Evolutionary conservation across 192 early-diverging fungal genomes (phyloP).

Genomic region (Irineochytrium annulatum): DNA sequence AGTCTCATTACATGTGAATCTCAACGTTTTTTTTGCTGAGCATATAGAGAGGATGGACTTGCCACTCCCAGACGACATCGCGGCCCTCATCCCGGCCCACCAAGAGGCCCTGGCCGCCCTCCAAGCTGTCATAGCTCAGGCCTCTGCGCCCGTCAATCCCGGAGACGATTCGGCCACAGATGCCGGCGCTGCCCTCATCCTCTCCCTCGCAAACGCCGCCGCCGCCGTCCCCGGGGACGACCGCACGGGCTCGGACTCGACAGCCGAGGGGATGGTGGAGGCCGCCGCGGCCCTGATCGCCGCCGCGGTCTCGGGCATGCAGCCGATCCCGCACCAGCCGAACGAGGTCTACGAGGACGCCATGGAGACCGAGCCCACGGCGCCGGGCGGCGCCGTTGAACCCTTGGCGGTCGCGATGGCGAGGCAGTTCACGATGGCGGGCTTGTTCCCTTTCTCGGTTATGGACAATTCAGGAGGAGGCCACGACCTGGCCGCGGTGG

Average conservation of each 20-base stretch:
- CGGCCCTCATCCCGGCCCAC: no score
- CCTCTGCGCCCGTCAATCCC: no score
- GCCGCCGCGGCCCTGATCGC: not conserved
- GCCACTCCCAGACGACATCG: no score
- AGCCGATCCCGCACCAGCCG: not conserved
- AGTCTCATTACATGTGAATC: no score
- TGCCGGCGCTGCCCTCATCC: no score
- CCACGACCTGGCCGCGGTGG: not conserved
- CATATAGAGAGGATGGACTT: no score
- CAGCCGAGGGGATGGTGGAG: not conserved
- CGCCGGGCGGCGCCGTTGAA: not conserved
- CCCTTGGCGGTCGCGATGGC: not conserved
- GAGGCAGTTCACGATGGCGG: not conserved
- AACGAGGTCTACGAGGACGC: not conserved
- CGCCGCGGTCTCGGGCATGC: not conserved
- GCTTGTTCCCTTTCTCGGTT: not conserved
- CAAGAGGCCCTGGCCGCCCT: no score
- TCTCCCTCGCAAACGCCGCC: no score
- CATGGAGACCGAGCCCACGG: not conserved
- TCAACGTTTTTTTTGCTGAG: no score
- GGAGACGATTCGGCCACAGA: no score
- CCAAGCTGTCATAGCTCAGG: no score
- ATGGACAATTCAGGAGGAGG: not conserved
- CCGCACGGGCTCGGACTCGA: not conserved
- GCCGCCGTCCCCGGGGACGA: conserved; percentile 6